Conservation (phyloP, 2,329 filamentous ascomycete species). For the Trichoderma pleuroti region DNA sequence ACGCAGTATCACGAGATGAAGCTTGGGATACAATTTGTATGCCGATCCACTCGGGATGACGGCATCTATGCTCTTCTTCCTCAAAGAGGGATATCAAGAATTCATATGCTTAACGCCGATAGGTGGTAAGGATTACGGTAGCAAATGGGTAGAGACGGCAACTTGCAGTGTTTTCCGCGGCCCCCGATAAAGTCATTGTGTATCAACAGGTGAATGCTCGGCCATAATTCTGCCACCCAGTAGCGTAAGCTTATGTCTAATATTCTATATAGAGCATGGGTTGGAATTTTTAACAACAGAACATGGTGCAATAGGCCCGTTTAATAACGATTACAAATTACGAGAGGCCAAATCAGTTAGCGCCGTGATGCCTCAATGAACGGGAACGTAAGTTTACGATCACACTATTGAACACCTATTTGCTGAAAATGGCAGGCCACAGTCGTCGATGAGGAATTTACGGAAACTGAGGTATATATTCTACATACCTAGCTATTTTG, state of each 20-base stretch:
- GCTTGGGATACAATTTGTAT: not conserved
- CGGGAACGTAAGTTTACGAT: not conserved
- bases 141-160: not conserved
- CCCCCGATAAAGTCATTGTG: not conserved
- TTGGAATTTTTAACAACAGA: not conserved
- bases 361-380: not conserved
- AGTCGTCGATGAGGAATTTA: not conserved
- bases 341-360: not conserved
- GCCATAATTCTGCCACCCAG: not conserved
- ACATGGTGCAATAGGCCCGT: not conserved
- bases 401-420: not conserved
- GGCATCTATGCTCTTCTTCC: not conserved
- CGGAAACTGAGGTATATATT: not conserved
- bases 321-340: not conserved
- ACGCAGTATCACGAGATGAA: not conserved
- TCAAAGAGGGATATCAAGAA: not conserved
- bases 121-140: too few relatives aligned
- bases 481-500: not conserved
- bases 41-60: not conserved
- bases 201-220: not conserved
- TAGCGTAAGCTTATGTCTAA: not conserved
- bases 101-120: too few relatives aligned
- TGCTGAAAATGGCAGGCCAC: not conserved
- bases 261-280: not conserved
- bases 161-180: not conserved